Evolutionary conservation across 2,329 filamentous ascomycete species (phyloP).

Genomic region (Fusarium newnesense): DNA sequence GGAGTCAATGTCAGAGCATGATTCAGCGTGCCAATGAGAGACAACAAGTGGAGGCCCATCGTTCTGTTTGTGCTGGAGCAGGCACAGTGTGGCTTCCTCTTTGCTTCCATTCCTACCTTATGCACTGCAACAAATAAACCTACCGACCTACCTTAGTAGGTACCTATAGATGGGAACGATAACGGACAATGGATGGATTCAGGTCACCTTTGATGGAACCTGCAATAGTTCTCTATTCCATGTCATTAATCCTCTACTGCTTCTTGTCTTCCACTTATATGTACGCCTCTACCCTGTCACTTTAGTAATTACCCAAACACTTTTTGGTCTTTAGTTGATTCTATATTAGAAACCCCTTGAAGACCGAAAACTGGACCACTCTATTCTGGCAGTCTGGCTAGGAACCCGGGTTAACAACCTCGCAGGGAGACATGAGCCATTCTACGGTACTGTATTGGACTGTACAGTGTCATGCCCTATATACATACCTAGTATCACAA

Average conservation of each 20-base stretch:
- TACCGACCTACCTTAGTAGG: not conserved
- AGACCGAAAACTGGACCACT: slow-evolving; percentile 30
- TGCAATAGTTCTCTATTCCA: slow-evolving; percentile 30
- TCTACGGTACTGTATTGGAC: not conserved
- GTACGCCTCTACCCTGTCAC: slow-evolving; percentile 12
- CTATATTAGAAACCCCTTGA: slow-evolving; percentile 31
- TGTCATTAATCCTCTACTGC: slow-evolving; percentile 27
- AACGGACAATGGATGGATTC: slow-evolving; percentile 20
- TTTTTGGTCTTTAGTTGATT: slow-evolving; percentile 15
- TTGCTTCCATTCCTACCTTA: not conserved
- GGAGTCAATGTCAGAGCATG: slow-evolving; percentile 16
- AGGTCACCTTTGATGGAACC: slow-evolving; percentile 10
- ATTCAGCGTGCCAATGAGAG: slow-evolving; percentile 26
- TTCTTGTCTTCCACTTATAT: slow-evolving; percentile 11
- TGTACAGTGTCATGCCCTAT: slow-evolving; percentile 15
- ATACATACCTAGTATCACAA: slow-evolving; percentile 5
- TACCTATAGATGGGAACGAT: slow-evolving; percentile 1
- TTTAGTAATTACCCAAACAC: slow-evolving; percentile 3
- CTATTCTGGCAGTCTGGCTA: slow-evolving; percentile 10
- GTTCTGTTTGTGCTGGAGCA: slow-evolving; percentile 3
- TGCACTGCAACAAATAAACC: not conserved
- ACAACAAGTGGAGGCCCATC: slow-evolving; percentile 6
- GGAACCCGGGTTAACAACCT: not conserved
- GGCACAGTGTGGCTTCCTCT: slow-evolving; percentile 28
- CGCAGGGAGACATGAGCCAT: slow-evolving; percentile 31